Conservation (phyloP, 441 rosid species). For the Erysimum cheiri region DNA sequence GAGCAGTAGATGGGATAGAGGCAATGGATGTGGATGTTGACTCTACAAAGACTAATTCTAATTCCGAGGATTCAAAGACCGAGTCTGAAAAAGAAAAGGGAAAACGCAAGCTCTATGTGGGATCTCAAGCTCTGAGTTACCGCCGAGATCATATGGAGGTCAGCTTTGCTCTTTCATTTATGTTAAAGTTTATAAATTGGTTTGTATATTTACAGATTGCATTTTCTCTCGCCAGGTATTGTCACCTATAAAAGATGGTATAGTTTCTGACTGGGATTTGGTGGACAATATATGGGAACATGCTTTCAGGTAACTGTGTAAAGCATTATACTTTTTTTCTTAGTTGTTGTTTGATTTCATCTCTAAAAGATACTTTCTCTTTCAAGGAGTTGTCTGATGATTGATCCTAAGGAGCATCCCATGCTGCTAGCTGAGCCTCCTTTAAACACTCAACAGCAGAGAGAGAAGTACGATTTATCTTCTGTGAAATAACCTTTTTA, state of each 20-base stretch:
- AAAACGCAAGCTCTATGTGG: constrained; percentile 82
- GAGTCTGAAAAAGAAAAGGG: constrained; percentile 67
- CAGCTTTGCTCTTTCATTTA: constrained; percentile 28
- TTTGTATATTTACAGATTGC: constrained; percentile 2
- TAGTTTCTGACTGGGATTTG: constrained; percentile 96
- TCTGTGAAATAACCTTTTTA: not conserved
- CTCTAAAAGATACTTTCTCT: constrained; percentile 8
- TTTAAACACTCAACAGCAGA: constrained; percentile 84
- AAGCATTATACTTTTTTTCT: constrained; percentile 13
- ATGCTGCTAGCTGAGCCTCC: constrained; percentile 99
- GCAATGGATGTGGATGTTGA: constrained; percentile 83
- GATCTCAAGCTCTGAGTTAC: constrained; percentile 87
- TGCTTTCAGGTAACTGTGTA: constrained; percentile 73
- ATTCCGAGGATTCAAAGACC: constrained; percentile 68
- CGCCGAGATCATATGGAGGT: constrained; percentile 99
- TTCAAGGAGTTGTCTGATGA: constrained; percentile 81
- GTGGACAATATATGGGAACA: constrained; percentile 99
- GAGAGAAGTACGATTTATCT: constrained; percentile 71
- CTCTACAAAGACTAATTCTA: constrained; percentile 48
- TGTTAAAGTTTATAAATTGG: constrained; percentile 2
- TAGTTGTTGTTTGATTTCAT: constrained; percentile 23
- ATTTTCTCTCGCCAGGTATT: constrained; percentile 56
- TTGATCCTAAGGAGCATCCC: constrained; percentile 99
- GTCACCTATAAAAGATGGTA: constrained; percentile 90
- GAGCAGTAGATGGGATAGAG: constrained; percentile 68